Evolutionary conservation across 768 basidiomycete genomes (phyloP).

Genomic region (Suillus cothurnatus): DNA sequence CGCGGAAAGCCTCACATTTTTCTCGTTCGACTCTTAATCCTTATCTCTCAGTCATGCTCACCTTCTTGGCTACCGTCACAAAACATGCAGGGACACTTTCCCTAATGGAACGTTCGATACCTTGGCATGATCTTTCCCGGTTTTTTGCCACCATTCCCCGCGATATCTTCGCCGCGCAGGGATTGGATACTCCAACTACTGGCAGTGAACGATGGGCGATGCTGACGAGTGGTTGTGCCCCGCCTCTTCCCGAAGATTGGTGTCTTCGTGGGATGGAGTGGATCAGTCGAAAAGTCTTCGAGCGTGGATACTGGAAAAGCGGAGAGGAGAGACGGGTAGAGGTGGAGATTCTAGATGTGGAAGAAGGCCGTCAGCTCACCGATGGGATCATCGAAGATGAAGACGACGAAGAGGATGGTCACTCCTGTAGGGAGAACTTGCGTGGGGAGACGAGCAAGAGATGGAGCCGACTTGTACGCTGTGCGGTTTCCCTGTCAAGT

Average conservation of each 20-base stretch:
- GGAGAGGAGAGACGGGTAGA: constrained; percentile 68
- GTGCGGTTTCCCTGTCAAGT: constrained; percentile 65
- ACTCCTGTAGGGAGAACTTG: constrained; percentile 20
- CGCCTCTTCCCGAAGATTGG: constrained; percentile 92
- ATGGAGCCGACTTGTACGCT: constrained; percentile 77
- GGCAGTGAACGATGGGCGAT: constrained; percentile 61
- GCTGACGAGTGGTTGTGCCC: constrained; percentile 67
- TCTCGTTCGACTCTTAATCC: constrained; percentile 69
- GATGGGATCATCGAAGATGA: constrained; percentile 88
- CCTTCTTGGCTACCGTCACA: constrained; percentile 80
- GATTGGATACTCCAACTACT: constrained; percentile 34
- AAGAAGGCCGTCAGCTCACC: constrained; percentile 55
- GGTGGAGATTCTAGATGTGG: constrained; percentile 74
- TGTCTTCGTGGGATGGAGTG: constrained; percentile 95
- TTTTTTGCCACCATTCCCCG: constrained; percentile 67
- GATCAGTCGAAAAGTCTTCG: constrained; percentile 88
- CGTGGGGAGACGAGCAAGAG: constrained; percentile 49
- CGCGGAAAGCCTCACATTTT: constrained; percentile 59
- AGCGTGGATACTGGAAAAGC: constrained; percentile 93
- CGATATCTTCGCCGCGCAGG: constrained; percentile 50
- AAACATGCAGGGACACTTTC: constrained; percentile 63
- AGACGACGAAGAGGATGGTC: constrained; percentile 51
- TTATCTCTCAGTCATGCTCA: constrained; percentile 83
- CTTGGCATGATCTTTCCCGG: constrained; percentile 75
- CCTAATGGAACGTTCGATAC: constrained; percentile 74